Evolutionary conservation across 192 early-diverging fungal species (phyloP), one percentile per base, ranked within the genome.

Genomic region (Coemansia sp.): DNA sequence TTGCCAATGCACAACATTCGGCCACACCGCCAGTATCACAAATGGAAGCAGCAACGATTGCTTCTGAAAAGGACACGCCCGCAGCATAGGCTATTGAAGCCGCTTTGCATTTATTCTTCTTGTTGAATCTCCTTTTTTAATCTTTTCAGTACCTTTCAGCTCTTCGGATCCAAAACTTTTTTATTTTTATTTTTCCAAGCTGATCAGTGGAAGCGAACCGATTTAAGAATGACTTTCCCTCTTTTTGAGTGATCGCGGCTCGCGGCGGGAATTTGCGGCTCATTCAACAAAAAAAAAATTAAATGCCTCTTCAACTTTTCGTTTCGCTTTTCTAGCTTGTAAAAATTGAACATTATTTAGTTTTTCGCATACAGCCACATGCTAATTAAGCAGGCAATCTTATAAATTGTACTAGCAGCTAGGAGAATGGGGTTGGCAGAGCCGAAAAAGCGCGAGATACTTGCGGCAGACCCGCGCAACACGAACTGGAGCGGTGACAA

Each of bases 391-490:
- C 23, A 4, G 10, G 6, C 20, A 8, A 48, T 23, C 45, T 51
- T 24, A 23, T 23, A 4, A 20, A 23, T 51, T 51, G 6, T 5
- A 51, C 49, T 51, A 5, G 49, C 5, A 23, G 23, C 49, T 45
- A 14, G 23, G 7, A 51, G 35, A 62, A 82, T 82, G 79, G 79
- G 79, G 0, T 66, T 82, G 21, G 58, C 79, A 14, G 79, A 82
- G 43, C 74, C 59, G 61, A 82, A 82, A 66, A 70, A 56, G 15
- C 74, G 74, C 8, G 39, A 64, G 39, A 66, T 82, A 51, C 73
- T 96, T 34, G 84, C 88, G 52, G 84, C 86, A 12, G 95, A 98
- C 81, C 96, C 96, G n/a, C 92, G 92, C 64, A 98, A 98, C 85
- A 81, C 91, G 41, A 81, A 77, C 57, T 98, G 96, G 96, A 91